These are phyloP conservation scores for Mortierella sp. DNA, from an alignment of 371 early-diverging fungal species.

Conservation along the genomic window DNA sequence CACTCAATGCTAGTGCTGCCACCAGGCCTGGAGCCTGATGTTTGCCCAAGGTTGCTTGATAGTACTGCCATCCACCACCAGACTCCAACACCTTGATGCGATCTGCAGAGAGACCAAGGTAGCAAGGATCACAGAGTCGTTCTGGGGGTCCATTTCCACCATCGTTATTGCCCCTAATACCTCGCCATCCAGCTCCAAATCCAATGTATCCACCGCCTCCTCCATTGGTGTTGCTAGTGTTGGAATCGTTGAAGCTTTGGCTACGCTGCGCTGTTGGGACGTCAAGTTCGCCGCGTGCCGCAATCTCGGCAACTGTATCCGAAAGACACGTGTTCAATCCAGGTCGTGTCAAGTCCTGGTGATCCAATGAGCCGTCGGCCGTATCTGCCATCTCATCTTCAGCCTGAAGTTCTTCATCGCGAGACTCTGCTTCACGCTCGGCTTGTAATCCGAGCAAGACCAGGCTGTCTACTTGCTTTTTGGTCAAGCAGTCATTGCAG, in stretches of 20 bases:
- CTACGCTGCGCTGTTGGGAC: conserved; percentile 8
- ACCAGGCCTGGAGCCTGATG: conserved; percentile 32
- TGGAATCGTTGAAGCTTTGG: conserved; percentile 18
- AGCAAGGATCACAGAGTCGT: conserved; percentile 51
- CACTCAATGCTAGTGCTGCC: conserved; percentile 33
- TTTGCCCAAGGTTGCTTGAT: conserved; percentile 41
- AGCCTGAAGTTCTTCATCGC: not conserved
- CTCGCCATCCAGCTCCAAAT: conserved; percentile 38
- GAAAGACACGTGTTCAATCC: conserved; percentile 13
- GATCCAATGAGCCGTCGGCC: not conserved
- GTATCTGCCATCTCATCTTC: not conserved
- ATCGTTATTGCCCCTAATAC: conserved; percentile 31
- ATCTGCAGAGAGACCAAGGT: conserved; percentile 41
- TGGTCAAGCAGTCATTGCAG: conserved; percentile 57
- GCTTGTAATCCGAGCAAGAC: conserved; percentile 40
- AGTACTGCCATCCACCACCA: conserved; percentile 53
- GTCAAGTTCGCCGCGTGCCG: not conserved
- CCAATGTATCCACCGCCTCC: conserved; percentile 21
- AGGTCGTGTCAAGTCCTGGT: conserved; percentile 12
- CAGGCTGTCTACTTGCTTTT: conserved; percentile 45
- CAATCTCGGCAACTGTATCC: conserved; percentile 17
- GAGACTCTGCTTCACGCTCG: conserved; percentile 32
- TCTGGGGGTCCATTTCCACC: conserved; percentile 42
- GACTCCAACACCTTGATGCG: conserved; percentile 45
- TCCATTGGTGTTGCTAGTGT: not conserved